Evolutionary conservation across 2,329 filamentous ascomycete species (phyloP), one percentile per base, ranked within the genome.

Genomic region (Penicillium sp.): DNA sequence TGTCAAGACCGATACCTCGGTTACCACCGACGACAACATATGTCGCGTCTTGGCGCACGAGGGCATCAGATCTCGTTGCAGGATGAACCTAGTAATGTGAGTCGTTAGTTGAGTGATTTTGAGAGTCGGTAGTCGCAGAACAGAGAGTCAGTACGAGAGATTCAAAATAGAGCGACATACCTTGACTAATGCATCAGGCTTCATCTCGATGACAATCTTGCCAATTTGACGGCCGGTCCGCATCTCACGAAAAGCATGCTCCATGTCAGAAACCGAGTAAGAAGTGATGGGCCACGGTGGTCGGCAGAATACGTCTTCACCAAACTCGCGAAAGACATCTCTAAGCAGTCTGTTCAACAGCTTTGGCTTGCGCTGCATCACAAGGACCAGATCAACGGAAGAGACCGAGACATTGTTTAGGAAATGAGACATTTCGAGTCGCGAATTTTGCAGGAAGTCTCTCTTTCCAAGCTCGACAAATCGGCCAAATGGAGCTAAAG

Each of bases 11-110:
- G 1, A 88, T 77, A 1, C 85, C 86, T 10, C 85, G 84, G 0
- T 86, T 77, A 0, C 85, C 84, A n/a, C 86, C 86, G 2, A 80
- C 79, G 2, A 88, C 73, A 5, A 88, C 63, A 60, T 88, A 88
- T 0, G 84, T 83, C 0, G 74, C 78, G 13, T 70, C 63, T 6
- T 64, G 19, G 6, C 51, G 57, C 4, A 69, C 63, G 3, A 69
- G 62, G 6, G 59, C 59, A 19, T 67, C 66, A 19, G 65, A 65
- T 25, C 59, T 65, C 28, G 66, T 55, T 7, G 67, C 63, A 1
- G 67, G 67, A 35, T 69, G 60, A 16, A 69, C 67, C 67, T 69
- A n/a, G 8, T 25, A 1, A 26, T 13, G 25, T 14, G 10, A 5
- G 2, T 25, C 30, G 10, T 43, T 45, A 55, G 25, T 25, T 2